Conservation (phyloP, 371 early-diverging fungal species). For the Mortierella sp. region DNA sequence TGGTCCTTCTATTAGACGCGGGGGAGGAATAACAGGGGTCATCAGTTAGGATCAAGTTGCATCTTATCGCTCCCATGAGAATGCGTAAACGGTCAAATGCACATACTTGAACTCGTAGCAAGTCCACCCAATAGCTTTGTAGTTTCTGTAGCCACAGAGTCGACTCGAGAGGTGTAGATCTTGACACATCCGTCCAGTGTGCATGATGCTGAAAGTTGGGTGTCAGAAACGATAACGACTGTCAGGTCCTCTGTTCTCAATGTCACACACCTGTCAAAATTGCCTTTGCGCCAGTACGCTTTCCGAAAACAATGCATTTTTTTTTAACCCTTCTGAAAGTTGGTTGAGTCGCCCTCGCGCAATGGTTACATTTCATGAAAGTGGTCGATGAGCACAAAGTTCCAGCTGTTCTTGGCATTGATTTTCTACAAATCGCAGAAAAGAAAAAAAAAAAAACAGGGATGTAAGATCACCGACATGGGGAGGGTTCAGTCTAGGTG, state of each 20-base stretch:
- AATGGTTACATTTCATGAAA: conserved; percentile 96
- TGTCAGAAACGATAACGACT: not conserved
- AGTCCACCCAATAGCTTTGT: conserved; percentile 92
- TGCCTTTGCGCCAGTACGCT: not conserved
- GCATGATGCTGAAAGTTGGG: conserved; percentile 90
- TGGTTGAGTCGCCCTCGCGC: conserved; percentile 95
- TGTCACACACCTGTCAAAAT: no score
- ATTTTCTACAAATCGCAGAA: conserved; percentile 85
- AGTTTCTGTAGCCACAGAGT: conserved; percentile 97
- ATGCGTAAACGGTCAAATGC: no score
- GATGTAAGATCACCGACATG: not conserved
- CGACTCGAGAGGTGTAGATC: conserved; percentile 98
- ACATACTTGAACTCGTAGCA: conserved; percentile 72
- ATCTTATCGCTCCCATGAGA: no score
- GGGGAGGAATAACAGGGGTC: no score
- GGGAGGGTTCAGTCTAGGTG: no score
- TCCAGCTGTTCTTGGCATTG: conserved; percentile 97
- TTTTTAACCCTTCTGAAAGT: conserved; percentile 97
- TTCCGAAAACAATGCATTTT: not conserved
- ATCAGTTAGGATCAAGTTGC: no score
- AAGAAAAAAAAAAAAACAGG: conserved; percentile 1
- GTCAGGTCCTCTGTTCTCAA: no score
- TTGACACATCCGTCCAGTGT: conserved; percentile 99
- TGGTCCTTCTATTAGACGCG: conserved; percentile 14
- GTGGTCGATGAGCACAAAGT: conserved; percentile 97